Conservation (phyloP, 768 basidiomycete species). For the Tricholoma terreum region DNA sequence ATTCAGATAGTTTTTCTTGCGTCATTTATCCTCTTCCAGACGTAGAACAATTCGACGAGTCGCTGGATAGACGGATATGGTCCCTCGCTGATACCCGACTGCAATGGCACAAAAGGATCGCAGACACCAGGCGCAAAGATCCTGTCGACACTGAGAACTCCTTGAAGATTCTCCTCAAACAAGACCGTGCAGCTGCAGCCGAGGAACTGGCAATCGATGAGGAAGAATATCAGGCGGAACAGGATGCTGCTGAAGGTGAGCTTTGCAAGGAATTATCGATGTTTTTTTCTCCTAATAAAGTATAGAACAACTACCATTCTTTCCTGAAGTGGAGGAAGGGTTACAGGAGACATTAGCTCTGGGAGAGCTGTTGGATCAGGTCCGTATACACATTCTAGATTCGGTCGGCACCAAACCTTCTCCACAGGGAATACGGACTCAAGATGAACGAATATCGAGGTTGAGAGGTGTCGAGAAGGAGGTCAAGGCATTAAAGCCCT, state of each 20-base stretch:
- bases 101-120: slow-evolving; percentile 71
- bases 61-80: slow-evolving; percentile 80
- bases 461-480: slow-evolving; percentile 45
- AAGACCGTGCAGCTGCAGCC: slow-evolving; percentile 27
- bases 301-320: slow-evolving; percentile 7
- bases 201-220: slow-evolving; percentile 17
- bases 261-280: not conserved
- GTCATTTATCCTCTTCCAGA: slow-evolving; percentile 33
- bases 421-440: not conserved
- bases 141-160: slow-evolving; percentile 51
- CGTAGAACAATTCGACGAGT: slow-evolving; percentile 83
- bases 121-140: slow-evolving; percentile 58
- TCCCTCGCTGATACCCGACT: slow-evolving; percentile 71
- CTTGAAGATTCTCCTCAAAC: slow-evolving; percentile 27
- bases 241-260: slow-evolving; percentile 18
- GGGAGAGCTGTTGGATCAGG: slow-evolving; percentile 52
- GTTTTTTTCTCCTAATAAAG: not conserved
- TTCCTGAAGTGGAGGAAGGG: slow-evolving; percentile 24
- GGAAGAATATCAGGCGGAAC: slow-evolving; percentile 10
- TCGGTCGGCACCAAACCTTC: no score
- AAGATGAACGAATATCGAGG: slow-evolving; percentile 43
- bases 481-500: slow-evolving; percentile 49
- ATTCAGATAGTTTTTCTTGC: not conserved
- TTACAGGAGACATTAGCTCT: slow-evolving; percentile 38
- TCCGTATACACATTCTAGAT: slow-evolving; percentile 19